Conservation (phyloP, 2,329 filamentous ascomycete genomes). For the Botrytis cinerea region DNA sequence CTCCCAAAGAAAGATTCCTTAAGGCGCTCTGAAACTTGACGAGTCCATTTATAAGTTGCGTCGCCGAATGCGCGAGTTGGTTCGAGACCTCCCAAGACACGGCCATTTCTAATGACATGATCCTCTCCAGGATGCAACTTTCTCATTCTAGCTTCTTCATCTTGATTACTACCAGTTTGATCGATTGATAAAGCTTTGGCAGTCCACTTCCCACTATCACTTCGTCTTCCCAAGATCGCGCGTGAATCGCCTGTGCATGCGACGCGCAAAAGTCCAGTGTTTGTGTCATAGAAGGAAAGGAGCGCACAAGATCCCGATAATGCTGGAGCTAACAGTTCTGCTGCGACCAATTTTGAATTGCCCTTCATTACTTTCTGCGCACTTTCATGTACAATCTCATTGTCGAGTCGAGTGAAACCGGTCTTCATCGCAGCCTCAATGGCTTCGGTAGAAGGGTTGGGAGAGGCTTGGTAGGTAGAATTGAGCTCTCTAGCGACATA, state of each 20-base stretch:
- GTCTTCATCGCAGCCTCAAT: conserved; percentile 91
- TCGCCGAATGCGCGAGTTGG: conserved; percentile 95
- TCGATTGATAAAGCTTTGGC: conserved; percentile 88
- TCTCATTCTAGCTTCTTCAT: conserved; percentile 79
- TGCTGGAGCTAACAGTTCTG: conserved; percentile 87
- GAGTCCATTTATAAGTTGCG: conserved; percentile 94
- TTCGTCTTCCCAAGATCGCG: conserved; percentile 83
- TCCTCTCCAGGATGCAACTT: conserved; percentile 87
- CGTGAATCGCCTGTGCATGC: conserved; percentile 97
- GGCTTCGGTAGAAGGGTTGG: conserved; percentile 71
- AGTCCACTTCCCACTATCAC: conserved; percentile 82
- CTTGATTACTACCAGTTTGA: conserved; percentile 87
- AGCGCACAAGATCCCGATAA: conserved; percentile 96
- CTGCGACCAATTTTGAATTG: conserved; percentile 85
- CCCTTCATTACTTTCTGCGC: conserved; percentile 88
- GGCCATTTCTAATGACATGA: conserved; percentile 82
- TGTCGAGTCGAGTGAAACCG: conserved; percentile 83
- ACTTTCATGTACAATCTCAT: conserved; percentile 93
- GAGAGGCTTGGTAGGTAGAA: conserved; percentile 79
- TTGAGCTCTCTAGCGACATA: conserved; percentile 94
- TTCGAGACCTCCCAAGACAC: conserved; percentile 88
- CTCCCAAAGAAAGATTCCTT: conserved; percentile 87
- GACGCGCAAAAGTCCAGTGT: conserved; percentile 83
- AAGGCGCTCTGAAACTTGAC: conserved; percentile 79
- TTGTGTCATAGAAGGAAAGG: conserved; percentile 92